A percentile compares a stretch with the other conserved stretches of the same genome.
Conservation (phyloP, 2,329 filamentous ascomycete species). For the Cordyceps militaris region DNA sequence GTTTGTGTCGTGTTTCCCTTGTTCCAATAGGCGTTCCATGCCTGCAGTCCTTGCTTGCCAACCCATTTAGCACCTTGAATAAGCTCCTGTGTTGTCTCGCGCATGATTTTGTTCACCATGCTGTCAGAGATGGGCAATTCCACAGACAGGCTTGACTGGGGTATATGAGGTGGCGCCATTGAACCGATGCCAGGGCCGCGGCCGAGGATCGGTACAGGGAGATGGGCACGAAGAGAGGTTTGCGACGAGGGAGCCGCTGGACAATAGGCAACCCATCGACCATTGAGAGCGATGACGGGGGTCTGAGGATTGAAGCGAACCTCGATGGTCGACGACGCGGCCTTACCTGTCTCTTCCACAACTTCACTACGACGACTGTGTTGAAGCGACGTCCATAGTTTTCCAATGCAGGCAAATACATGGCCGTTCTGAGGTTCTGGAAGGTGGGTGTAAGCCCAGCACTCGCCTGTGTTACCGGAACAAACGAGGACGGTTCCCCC, state of each 20-base stretch:
- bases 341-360: slow-evolving; percentile 38
- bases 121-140: slow-evolving; percentile 67
- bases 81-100: slow-evolving; percentile 71
- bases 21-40: slow-evolving; percentile 78
- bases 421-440: slow-evolving; percentile 35
- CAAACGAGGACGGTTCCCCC: slow-evolving; percentile 65
- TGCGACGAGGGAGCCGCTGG: slow-evolving; percentile 66
- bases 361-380: slow-evolving; percentile 44
- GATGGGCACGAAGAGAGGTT: slow-evolving; percentile 60
- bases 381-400: slow-evolving; percentile 86
- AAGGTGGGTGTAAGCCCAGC: slow-evolving; percentile 64
- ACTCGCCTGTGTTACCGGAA: slow-evolving; percentile 79
- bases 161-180: slow-evolving; percentile 62
- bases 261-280: slow-evolving; percentile 72
- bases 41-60: slow-evolving; percentile 67
- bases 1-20: slow-evolving; percentile 36
- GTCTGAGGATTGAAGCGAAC: slow-evolving; percentile 43
- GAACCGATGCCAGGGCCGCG: slow-evolving; percentile 51
- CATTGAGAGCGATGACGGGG: slow-evolving; percentile 61
- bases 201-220: slow-evolving; percentile 48
- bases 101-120: slow-evolving; percentile 68
- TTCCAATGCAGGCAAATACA: slow-evolving; percentile 65
- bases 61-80: slow-evolving; percentile 70
- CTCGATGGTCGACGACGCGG: slow-evolving; percentile 28
- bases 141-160: slow-evolving; percentile 57